Evolutionary conservation across 768 basidiomycete species (phyloP).

Genomic region (Gautieria morchelliformis): DNA sequence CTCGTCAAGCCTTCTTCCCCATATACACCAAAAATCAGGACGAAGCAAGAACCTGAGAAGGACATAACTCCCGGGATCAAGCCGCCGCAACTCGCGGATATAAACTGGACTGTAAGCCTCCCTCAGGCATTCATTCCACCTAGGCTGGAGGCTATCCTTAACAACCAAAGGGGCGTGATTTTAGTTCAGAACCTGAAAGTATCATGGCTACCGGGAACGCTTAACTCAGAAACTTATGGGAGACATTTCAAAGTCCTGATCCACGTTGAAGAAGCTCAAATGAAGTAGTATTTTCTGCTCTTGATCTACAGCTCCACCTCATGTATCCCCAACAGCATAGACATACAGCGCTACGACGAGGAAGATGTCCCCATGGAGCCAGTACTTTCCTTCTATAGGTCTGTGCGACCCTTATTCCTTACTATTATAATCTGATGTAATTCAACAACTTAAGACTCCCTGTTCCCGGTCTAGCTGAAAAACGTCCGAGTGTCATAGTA

Average conservation of each 20-base stretch:
- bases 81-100: slow-evolving; percentile 12
- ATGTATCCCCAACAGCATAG: slow-evolving; percentile 14
- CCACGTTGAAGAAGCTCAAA: slow-evolving; percentile 41
- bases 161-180: slow-evolving; percentile 27
- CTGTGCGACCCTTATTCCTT: background rate
- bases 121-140: slow-evolving; percentile 9
- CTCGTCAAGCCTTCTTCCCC: slow-evolving; percentile 35
- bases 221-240: slow-evolving; percentile 32
- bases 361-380: slow-evolving; percentile 24
- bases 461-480: slow-evolving; percentile 49
- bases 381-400: slow-evolving; percentile 28
- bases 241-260: slow-evolving; percentile 36
- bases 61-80: slow-evolving; percentile 17
- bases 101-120: slow-evolving; percentile 10
- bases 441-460: slow-evolving; percentile 26
- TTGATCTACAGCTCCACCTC: slow-evolving; percentile 21
- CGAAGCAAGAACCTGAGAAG: slow-evolving; percentile 8
- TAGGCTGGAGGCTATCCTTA: background rate
- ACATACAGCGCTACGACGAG: slow-evolving; percentile 28
- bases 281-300: slow-evolving; percentile 25
- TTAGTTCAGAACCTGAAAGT: slow-evolving; percentile 18
- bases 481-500: slow-evolving; percentile 47
- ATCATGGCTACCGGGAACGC: slow-evolving; percentile 26
- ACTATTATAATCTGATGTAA: background rate
- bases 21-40: slow-evolving; percentile 23